phyloP scores from a whole-genome alignment of 176 grass and related monocot genomes.

The Musa acuminata region DNA sequence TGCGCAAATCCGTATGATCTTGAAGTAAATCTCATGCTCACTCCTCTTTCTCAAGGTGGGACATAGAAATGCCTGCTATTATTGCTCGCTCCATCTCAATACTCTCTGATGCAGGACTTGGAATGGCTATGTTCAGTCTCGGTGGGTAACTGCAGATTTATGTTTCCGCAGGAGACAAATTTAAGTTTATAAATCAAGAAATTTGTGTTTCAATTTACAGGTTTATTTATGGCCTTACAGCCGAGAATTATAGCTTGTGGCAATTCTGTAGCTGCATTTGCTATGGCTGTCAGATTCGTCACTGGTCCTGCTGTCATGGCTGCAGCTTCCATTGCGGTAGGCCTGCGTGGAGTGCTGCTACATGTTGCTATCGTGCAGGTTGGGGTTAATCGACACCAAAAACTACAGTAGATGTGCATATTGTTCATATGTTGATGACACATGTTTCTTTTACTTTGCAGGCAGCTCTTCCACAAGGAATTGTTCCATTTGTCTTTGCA shows the following conservation, averaged over 20 bases:
- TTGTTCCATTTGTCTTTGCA: constrained; percentile 3
- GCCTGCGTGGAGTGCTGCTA: neutral
- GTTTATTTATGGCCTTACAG: constrained; percentile 12
- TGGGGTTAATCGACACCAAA: no score
- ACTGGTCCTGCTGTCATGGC: constrained; percentile 10
- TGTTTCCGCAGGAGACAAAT: neutral
- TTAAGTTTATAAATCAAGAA: neutral
- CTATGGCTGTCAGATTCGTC: constrained; percentile 10
- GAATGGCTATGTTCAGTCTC: constrained; percentile 13
- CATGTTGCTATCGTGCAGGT: constrained; percentile 9
- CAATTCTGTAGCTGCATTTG: constrained; percentile 2
- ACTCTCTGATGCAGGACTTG: constrained; percentile 7
- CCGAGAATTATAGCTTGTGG: constrained; percentile 7
- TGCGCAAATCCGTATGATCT: neutral
- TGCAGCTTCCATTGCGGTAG: constrained; percentile 2
- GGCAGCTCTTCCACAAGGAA: constrained; percentile 3
- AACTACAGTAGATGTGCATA: no score
- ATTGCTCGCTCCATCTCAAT: constrained; percentile 6
- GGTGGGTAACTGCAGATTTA: neutral
- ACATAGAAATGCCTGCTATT: constrained; percentile 4
- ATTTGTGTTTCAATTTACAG: neutral
- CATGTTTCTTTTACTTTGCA: neutral
- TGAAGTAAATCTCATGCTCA: neutral
- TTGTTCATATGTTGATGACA: no score
- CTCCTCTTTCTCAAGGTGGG: neutral